Evolutionary conservation across 2,329 filamentous ascomycete genomes (phyloP), one percentile per base, ranked within the genome.

Genomic region (Fusarium sp.): DNA sequence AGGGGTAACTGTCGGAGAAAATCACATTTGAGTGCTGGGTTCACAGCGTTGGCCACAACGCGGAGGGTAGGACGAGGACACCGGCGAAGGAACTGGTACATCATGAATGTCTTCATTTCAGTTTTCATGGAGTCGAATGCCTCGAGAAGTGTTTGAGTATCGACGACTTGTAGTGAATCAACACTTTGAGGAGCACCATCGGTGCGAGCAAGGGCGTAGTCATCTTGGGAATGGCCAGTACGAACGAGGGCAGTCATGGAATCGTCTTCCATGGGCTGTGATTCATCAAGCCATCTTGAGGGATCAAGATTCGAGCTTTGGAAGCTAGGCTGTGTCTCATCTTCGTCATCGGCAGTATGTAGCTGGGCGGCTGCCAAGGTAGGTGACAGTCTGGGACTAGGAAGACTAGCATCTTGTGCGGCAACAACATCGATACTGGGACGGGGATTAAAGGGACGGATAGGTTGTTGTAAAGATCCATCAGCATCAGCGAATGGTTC

Each of bases 1-100:
- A 93, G 85, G 4, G 96, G 96, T 3, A 99, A 86, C 66, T 94
- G 89, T 69, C 90, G 89, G 55, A 99, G 84, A 70, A 98, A 98
- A 80, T 99, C 96, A 79, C 94, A 97, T 81, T 97, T 98, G 63
- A 99, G 83, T 0, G 95, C 94, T 12, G 96, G 96, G 78, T 97
- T 98, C 73, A 99, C 95, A 19, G 94, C 91, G 73, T 94, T 91
- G 39, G 95, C 94, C 61, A 99, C 92, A 60, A 97, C 91, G 78
- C 96, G 94, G 10, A 99, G 86, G 0, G 95, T 97, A 45, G 94
- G 92, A 74, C 97, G 93, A 10, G 94, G 90, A 78, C 95, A 98
- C 51, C 96, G 89, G 63, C 94, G 92, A 31, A 99, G 87, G 61
- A 99, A 90, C 79, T 99, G 95, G 79, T 97, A 98, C 91, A 99